Conservation (phyloP, 129 eudicot genomes). For the Centaurea solstitialis region DNA sequence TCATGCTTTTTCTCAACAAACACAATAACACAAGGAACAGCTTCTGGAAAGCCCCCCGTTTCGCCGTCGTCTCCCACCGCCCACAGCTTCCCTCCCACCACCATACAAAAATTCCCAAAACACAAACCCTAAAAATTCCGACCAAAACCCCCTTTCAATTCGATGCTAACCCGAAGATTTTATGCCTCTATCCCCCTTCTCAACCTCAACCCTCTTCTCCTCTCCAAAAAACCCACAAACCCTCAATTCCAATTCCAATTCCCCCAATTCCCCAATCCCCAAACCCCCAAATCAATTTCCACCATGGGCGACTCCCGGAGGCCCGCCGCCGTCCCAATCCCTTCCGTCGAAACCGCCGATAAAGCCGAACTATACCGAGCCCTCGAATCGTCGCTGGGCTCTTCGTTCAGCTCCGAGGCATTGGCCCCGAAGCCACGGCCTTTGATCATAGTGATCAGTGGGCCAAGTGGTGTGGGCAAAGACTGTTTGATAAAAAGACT, state of each 20-base stretch:
- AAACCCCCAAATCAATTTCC: slow-evolving; percentile 23
- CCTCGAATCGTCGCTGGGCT: slow-evolving; percentile 72
- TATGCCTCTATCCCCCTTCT: slow-evolving; percentile 10
- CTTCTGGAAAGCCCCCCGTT: neutral
- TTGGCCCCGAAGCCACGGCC: slow-evolving; percentile 62
- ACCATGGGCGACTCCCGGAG: slow-evolving; percentile 45
- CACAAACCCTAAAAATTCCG: neutral
- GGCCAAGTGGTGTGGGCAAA: slow-evolving; percentile 97
- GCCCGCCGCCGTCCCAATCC: slow-evolving; percentile 56
- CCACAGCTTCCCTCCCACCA: slow-evolving; percentile 6
- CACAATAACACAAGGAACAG: neutral
- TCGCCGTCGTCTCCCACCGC: neutral
- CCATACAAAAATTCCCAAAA: neutral
- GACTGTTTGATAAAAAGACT: slow-evolving; percentile 78
- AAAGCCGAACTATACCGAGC: slow-evolving; percentile 65
- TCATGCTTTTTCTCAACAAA: neutral
- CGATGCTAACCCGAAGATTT: slow-evolving; percentile 13
- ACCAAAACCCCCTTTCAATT: neutral
- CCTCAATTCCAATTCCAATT: slow-evolving; percentile 41
- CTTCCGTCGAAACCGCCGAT: slow-evolving; percentile 54
- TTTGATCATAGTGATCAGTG: slow-evolving; percentile 75
- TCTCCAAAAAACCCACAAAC: neutral
- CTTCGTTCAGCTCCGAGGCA: slow-evolving; percentile 60
- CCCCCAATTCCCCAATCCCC: slow-evolving; percentile 25
- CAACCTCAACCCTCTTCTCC: neutral